Evolutionary conservation across 2,329 filamentous ascomycete species (phyloP), one percentile per base, ranked within the genome.

Genomic region (Cordyceps sp.): DNA sequence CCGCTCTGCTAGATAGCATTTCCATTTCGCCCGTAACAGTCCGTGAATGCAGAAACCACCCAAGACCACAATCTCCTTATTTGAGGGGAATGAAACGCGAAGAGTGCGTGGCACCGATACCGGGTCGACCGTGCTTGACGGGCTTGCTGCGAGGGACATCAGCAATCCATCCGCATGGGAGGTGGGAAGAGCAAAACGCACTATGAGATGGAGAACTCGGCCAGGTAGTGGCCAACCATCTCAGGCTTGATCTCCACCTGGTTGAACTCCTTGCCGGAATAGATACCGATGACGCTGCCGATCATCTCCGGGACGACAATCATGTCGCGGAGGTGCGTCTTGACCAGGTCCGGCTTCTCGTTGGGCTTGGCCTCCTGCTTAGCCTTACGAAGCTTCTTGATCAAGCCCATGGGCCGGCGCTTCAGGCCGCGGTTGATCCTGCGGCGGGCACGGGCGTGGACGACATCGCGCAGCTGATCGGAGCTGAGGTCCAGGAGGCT

Each of bases 181-280:
- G 12, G 10, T 13, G 16, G 12, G 13, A 6, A 13, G n/a, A 16
- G 10, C 14, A 20, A 21, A 9, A 84, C 83, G 53, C 81, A 93
- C 84, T 98, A 98, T 71, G 88, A 90, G 72, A 98, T 98, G 49
- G 86, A 94, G 77, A 98, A 98, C 70, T 98, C 90, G 57, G 73
- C 90, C 48, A 98, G 74, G 75, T 94, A 94, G 74, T 96, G 88
- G 62, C 90, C 90, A 65, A 98, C 90, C 90, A 98, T 98, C 76
- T 98, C 90, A 53, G 90, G 90, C 79, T 94, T 94, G 72, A 98
- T 90, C 69, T 98, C 90, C 54, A 98, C 86, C 76, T 94, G 88
- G 80, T 98, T 98, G 82, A 98, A 98, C 69, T 96, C 86, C 80
- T 98, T 98, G 61, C 90, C 90, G 49, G 84, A 93, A 82, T 98